Evolutionary conservation across 1,284 basidiomycete species (phyloP).

Genomic region (Malassezia brasiliensis): DNA sequence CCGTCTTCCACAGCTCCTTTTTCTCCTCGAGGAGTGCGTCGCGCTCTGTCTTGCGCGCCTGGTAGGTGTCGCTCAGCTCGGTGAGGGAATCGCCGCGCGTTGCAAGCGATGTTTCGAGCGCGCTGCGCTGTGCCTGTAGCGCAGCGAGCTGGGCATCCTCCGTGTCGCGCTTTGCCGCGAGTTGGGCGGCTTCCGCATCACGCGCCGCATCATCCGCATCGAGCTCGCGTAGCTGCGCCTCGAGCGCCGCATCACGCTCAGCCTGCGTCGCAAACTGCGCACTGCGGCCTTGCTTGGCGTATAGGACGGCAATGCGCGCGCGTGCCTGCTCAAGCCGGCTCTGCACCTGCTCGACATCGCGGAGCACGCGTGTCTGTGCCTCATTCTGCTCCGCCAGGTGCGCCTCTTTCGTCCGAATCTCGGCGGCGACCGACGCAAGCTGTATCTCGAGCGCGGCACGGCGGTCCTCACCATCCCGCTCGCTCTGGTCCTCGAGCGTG

Average conservation of each 20-base stretch:
- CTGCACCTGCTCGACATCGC: conserved; percentile 32
- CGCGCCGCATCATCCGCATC: conserved; percentile 17
- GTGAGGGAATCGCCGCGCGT: conserved; percentile 50
- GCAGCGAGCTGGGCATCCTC: conserved; percentile 60
- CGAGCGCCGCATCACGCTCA: conserved; percentile 39
- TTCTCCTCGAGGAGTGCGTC: conserved; percentile 37
- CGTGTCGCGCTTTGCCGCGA: not conserved
- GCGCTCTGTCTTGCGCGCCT: conserved; percentile 44
- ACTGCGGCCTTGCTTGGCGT: conserved; percentile 40
- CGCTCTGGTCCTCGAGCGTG: conserved; percentile 67
- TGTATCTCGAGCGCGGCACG: conserved; percentile 56
- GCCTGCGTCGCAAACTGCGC: conserved; percentile 32
- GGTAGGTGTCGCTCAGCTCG: conserved; percentile 23
- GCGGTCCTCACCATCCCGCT: conserved; percentile 36
- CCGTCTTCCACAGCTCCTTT: conserved; percentile 60
- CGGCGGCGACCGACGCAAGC: conserved; percentile 56
- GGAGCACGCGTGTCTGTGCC: conserved; percentile 58
- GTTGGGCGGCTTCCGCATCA: conserved; percentile 17
- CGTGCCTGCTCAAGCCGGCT: conserved; percentile 29
- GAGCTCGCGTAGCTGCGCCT: conserved; percentile 27
- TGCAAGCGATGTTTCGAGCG: conserved; percentile 55
- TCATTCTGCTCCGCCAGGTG: conserved; percentile 59
- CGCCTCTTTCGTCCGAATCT: conserved; percentile 59
- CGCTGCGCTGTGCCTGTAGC: conserved; percentile 54
- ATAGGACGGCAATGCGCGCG: conserved; percentile 32